phyloP scores from a whole-genome alignment of 1,284 basidiomycete species.

The Papiliotrema laurentii region DNA sequence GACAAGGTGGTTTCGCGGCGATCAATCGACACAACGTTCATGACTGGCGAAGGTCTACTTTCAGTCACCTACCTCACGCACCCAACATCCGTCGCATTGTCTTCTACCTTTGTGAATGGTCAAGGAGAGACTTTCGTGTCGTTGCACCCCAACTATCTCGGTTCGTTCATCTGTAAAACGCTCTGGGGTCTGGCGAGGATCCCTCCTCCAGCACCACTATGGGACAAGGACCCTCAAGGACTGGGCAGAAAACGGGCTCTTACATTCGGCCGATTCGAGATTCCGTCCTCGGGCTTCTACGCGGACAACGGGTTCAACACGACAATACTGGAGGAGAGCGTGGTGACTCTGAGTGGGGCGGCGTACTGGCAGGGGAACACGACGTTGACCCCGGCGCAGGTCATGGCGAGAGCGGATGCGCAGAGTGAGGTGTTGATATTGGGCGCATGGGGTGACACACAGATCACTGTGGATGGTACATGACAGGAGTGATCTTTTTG shows the following conservation, averaged over 20 bases:
- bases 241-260: constrained; percentile 18
- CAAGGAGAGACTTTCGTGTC: constrained; percentile 35
- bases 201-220: constrained; percentile 12
- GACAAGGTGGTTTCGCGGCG: constrained; percentile 4
- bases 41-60: constrained; percentile 39
- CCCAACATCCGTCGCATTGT: constrained; percentile 28
- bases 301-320: constrained; percentile 17
- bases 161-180: constrained; percentile 37
- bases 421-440: constrained; percentile 23
- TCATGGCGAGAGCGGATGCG: constrained; percentile 14
- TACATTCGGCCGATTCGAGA: constrained; percentile 21
- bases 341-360: constrained; percentile 26
- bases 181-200: constrained; percentile 35
- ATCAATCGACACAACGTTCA: constrained; percentile 28
- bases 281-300: constrained; percentile 19
- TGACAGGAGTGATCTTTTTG: too few species aligned
- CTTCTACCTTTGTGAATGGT: constrained; percentile 24
- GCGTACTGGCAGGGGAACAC: constrained; percentile 23
- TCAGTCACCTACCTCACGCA: constrained; percentile 40
- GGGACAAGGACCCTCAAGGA: constrained; percentile 20
- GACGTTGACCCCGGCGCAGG: constrained; percentile 6
- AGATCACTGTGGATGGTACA: constrained; percentile 38
- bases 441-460: constrained; percentile 36
- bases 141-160: constrained; percentile 43
- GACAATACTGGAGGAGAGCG: constrained; percentile 11